These are phyloP conservation scores for Cutaneotrichosporon cutaneum DNA, from an alignment of 1,284 basidiomycete species.

Conservation along the genomic window DNA sequence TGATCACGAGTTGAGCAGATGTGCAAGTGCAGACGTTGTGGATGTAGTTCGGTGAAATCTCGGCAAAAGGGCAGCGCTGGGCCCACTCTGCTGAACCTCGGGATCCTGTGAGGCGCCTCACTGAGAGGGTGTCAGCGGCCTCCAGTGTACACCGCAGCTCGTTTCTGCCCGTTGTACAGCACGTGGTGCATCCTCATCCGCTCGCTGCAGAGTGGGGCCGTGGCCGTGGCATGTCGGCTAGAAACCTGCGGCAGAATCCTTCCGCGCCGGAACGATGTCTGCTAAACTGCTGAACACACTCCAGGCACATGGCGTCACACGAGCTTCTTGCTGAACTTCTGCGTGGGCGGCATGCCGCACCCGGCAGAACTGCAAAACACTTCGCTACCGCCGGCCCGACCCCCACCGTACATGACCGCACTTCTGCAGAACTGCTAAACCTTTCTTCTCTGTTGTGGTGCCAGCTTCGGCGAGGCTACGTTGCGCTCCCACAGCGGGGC, in stretches of 20 bases:
- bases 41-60: background rate
- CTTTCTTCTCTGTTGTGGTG: background rate
- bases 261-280: background rate
- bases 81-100: background rate
- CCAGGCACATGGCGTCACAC: too few species aligned
- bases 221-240: too few species aligned
- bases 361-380: constrained; percentile 3
- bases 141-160: background rate
- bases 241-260: too few species aligned
- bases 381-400: background rate
- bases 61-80: background rate
- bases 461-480: background rate
- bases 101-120: too few species aligned
- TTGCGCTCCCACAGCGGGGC: background rate
- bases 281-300: background rate
- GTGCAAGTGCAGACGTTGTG: background rate
- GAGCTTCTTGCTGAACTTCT: too few species aligned
- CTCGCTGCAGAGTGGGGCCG: too few species aligned
- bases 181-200: too few species aligned
- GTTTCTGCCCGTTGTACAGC: too few species aligned
- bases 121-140: too few species aligned
- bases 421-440: constrained; percentile 4
- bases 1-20: background rate
- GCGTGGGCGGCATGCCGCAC: background rate
- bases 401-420: background rate